Evolutionary conservation across 345 rosid genomes (phyloP), one percentile per base, ranked within the genome.

Genomic region (Anastatica hierochuntica): DNA sequence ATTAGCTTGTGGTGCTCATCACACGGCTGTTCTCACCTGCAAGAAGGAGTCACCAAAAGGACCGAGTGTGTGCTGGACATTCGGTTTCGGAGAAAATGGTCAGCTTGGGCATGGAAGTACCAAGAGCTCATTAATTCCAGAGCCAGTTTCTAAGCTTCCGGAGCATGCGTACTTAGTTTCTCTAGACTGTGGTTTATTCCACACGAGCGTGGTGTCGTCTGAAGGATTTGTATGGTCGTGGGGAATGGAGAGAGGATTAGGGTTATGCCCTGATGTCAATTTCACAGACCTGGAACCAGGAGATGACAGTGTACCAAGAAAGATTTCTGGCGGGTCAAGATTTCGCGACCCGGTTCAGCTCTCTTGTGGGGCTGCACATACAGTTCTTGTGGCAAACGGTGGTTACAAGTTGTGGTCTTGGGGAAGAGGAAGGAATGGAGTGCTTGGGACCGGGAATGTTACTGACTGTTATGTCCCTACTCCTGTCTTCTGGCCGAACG

Each of bases 201-300:
- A 89, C 60, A 89, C 95, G 6, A 81, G 90, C 31, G 90, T 79
- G 49, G 90, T 83, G 55, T 83, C 97, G 6, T 81, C 85, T 6
- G 82, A 73, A 4, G 97, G 97, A 68, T 82, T 69, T 10, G 77
- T 83, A 43, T 79, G 95, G 97, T 85, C 94, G 1, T 90, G 97
- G 97, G 97, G 95, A 40, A 85, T 89, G 97, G 89, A 77, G 66
- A 83, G 69, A 63, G 97, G 97, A 30, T 71, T 90, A 44, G 97
- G 97, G 24, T 72, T 90, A 55, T 85, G 95, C 70, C 97, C 95
- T 0, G 79, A 78, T 69, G 94, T 90, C 62, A 69, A 70, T 51
- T 83, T 72, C 43, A 7, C 70, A 0, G 83, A 74, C 36, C 42
- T 71, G 47, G 94, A 85, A 56, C 64, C 80, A 10, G 97, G 95